These are phyloP conservation scores for Apium graveolens DNA, from an alignment of 129 eudicot genomes.

Conservation along the genomic window DNA sequence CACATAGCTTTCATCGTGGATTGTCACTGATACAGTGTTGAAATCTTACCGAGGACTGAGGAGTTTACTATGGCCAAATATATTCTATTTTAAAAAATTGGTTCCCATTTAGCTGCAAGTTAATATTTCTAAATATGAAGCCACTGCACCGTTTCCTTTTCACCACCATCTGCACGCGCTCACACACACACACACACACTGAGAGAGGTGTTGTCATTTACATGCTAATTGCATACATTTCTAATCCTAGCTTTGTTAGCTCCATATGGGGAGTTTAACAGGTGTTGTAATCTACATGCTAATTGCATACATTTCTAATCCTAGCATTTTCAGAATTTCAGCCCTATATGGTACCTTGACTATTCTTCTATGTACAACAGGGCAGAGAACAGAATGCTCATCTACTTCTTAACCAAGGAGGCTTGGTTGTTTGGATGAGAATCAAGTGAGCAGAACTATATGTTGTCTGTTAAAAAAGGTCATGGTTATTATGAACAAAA, in stretches of 20 bases:
- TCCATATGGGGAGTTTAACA: too few relatives aligned
- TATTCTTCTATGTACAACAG: neutral
- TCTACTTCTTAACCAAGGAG: neutral
- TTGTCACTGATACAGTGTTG: too few relatives aligned
- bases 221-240: neutral
- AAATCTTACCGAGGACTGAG: too few relatives aligned
- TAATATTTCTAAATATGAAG: too few relatives aligned
- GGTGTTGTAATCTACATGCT: neutral
- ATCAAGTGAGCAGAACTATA: neutral
- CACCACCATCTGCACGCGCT: neutral
- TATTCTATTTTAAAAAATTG: neutral
- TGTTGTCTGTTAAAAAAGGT: neutral
- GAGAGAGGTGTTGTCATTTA: neutral
- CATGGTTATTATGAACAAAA: neutral
- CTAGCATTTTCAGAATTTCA: neutral
- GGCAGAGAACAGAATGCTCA: neutral
- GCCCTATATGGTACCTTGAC: neutral
- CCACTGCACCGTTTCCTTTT: neutral
- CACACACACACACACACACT: neutral
- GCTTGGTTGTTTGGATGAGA: neutral
- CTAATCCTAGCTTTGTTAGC: neutral
- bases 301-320: neutral
- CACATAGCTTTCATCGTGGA: too few relatives aligned
- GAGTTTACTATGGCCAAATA: neutral
- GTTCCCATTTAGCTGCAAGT: neutral